Evolutionary conservation across 768 basidiomycete genomes (phyloP), one percentile per base, ranked within the genome.

Genomic region (Tephrocybe rancida): DNA sequence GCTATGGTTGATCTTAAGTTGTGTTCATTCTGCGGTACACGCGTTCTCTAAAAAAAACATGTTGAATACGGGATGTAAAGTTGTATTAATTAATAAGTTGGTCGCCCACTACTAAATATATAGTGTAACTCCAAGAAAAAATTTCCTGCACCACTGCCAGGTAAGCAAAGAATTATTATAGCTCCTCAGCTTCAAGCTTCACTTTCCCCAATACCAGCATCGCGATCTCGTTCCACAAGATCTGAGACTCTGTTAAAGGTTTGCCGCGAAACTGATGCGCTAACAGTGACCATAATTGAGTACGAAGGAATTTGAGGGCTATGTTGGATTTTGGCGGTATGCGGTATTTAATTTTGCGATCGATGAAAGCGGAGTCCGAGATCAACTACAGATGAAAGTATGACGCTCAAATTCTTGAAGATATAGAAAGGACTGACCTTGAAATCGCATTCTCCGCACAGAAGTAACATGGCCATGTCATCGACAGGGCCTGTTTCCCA

Each of bases 401-500:
- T 29, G 41, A 48, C 21, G 4, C 21, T n/a, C 5, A 5, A 1
- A 5, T 22, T 8, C 13, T 47, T 19, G 3, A 3, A 24, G 34
- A 19, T 13, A 34, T 10, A 27, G 38, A 18, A 27, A 19, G 8
- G 39, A 10, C 19, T 38, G 52, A 67, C 93, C 82, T 89, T 95
- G 74, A 91, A 88, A 52, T 98, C 96, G 21, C 81, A 75, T 56
- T 98, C 96, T 8, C 96, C 96, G 54, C 95, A 98, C 0, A 98
- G 72, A 16, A 98, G 74, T 24, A 92, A 64, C 47, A 98, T 67
- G 3, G 92, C 83, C 24, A 90, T 68, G 60, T 96, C 92, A 57
- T 97, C 91, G 7, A 91, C 83, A 5, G 94, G 91, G 5, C 92
- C 86, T 0, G 89, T 93, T 69, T 98, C 96, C 94, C 94, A 97